Evolutionary conservation across 2,329 filamentous ascomycete species (phyloP), one percentile per base, ranked within the genome.

Genomic region (Diaporthe destruens): DNA sequence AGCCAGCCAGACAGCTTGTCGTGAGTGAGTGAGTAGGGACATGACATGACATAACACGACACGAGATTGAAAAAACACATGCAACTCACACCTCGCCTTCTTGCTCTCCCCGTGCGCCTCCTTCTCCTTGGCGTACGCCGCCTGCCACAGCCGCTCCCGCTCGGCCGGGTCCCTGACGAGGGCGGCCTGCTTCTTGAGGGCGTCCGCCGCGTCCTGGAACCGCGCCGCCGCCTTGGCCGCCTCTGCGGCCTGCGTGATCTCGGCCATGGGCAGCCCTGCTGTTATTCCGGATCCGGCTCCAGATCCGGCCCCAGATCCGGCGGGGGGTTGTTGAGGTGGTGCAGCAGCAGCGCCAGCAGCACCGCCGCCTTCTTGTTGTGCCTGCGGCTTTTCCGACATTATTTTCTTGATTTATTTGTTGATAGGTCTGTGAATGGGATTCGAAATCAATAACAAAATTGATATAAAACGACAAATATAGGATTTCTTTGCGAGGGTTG

Each of bases 101-200:
- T 72, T 72, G 56, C 72, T 74, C 53, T 74, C 72, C 11, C 72
- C 72, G 23, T 74, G 72, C 9, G 72, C 72, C 44, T 72, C 72
- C 42, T 74, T 74, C 53, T 74, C 72, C 57, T 74, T 74, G n/a
- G 56, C 47, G 12, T 74, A 74, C 14, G 66, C 72, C n/a, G 72
- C 69, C 23, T 44, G 71, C 70, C 69, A 69, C 18, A 74, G 42
- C 36, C 61, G 59, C 65, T 74, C 72, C 36, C 72, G 71, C 53
- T 72, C 72, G 5, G 44, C 72, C 6, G 72, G 70, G 44, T 74
- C 72, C 25, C 51, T 47, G 12, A 56, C 72, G 1, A 74, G 55
- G 6, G 66, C 47, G 3, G 72, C 72, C 42, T 74, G 70, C 47
- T 72, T 72, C 57, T 74, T 74, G 47, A 74, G 70, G 6, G 70